These are phyloP conservation scores for Metschnikowia bowlesiae DNA, from an alignment of 805 yeast species.

Conservation along the genomic window DNA sequence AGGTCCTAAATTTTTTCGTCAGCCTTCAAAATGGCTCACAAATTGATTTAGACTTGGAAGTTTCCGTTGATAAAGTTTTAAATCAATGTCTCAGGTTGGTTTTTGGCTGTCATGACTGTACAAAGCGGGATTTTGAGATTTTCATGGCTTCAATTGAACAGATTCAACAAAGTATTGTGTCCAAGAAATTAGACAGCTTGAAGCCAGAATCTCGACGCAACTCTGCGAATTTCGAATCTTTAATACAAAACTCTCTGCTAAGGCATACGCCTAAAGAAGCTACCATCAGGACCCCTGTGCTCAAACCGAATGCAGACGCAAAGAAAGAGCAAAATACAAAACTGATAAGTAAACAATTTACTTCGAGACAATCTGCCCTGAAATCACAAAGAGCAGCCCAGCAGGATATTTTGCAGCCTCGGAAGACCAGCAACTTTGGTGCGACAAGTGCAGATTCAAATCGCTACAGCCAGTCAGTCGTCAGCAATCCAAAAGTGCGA, in stretches of 20 bases:
- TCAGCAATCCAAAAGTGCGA: not conserved
- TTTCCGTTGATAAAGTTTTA: constrained; percentile 12
- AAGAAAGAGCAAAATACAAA: not conserved
- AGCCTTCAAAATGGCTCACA: constrained; percentile 45
- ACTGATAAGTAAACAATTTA: constrained; percentile 5
- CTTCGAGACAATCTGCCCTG: constrained; percentile 5
- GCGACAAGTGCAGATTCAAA: constrained; percentile 8
- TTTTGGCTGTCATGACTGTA: constrained; percentile 38
- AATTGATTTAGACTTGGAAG: constrained; percentile 14
- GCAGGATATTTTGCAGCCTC: not conserved
- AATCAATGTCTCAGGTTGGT: constrained; percentile 22
- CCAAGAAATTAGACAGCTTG: constrained; percentile 9
- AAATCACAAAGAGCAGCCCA: not conserved
- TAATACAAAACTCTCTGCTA: constrained; percentile 27
- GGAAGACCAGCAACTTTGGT: constrained; percentile 4
- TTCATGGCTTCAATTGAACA: constrained; percentile 19
- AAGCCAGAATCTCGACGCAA: not conserved
- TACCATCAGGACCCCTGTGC: constrained; percentile 21
- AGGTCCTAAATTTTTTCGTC: constrained; percentile 46
- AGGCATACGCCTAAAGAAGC: constrained; percentile 22
- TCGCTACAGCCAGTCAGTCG: not conserved
- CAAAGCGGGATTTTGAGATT: constrained; percentile 27
- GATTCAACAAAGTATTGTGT: constrained; percentile 7
- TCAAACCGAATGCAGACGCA: constrained; percentile 5
- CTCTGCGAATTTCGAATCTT: constrained; percentile 23